Percentiles rank a stretch among this genome's conserved stretches.
Evolutionary conservation across 2,329 filamentous ascomycete species (phyloP).

Genomic region (Fusarium sp.): DNA sequence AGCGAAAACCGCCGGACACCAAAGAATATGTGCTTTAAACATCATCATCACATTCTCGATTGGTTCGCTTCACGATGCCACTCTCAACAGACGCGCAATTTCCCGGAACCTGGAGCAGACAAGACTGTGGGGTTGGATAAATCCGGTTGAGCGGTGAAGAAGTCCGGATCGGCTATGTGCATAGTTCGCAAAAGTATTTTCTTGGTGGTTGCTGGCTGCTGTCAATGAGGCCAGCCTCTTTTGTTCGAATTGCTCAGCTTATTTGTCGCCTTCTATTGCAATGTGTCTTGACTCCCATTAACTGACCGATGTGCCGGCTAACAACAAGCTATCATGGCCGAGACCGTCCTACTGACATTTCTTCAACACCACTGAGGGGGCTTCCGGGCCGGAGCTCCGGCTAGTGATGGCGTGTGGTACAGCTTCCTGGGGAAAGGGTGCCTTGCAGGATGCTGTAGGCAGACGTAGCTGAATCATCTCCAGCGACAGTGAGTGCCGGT

Average conservation of each 20-base stretch:
- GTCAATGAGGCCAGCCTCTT: neutral
- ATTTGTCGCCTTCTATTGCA: neutral
- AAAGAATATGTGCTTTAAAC: neutral
- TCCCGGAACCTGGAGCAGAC: conserved; percentile 19
- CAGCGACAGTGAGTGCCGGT: neutral
- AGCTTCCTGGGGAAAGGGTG: neutral
- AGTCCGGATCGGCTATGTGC: conserved; percentile 32
- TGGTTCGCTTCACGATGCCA: conserved; percentile 23
- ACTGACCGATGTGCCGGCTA: neutral
- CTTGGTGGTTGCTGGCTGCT: neutral
- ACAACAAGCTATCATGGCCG: neutral
- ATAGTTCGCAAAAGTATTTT: conserved; percentile 13
- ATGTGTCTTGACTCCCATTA: neutral
- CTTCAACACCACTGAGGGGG: neutral
- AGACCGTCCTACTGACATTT: neutral
- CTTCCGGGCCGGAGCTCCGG: neutral
- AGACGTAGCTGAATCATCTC: neutral
- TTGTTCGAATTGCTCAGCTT: neutral
- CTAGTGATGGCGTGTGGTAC: neutral
- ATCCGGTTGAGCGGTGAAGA: conserved; percentile 39
- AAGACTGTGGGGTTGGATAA: conserved; percentile 33
- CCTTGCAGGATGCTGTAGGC: neutral
- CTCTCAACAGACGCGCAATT: conserved; percentile 23
- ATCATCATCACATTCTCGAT: conserved; percentile 4
- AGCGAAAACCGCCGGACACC: neutral